phyloP scores from a whole-genome alignment of 176 grass and related monocot genomes.

The Rhipidocladum racemiflorum region DNA sequence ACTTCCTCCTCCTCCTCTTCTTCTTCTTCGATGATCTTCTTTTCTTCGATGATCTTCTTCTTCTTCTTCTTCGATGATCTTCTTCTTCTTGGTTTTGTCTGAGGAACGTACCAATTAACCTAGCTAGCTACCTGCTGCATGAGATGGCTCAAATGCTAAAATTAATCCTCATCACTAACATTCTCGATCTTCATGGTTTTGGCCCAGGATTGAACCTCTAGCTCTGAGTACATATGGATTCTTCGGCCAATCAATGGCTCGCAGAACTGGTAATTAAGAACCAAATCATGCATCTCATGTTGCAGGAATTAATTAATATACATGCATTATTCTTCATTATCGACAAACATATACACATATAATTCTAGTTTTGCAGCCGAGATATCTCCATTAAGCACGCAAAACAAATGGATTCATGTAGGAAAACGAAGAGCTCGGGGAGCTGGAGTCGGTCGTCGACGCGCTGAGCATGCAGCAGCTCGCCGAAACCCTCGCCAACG shows the following conservation, averaged over 20 bases:
- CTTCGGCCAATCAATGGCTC: constrained; percentile 10
- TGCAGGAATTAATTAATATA: no score
- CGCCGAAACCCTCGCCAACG: constrained; percentile 14
- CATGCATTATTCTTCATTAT: no score
- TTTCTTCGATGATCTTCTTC: no score
- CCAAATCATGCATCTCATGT: background rate
- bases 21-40: no score
- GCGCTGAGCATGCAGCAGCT: constrained; percentile 29
- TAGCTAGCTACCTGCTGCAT: no score
- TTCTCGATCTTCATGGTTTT: background rate
- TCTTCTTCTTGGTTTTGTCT: no score
- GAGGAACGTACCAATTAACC: no score
- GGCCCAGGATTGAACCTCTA: background rate
- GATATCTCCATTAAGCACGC: background rate
- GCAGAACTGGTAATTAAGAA: constrained; percentile 24
- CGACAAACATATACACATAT: background rate
- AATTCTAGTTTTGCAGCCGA: background rate
- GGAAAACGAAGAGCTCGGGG: background rate
- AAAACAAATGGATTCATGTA: background rate
- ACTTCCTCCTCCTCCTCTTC: background rate
- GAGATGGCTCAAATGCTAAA: background rate
- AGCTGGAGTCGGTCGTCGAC: constrained; percentile 17
- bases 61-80: no score
- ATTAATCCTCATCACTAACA: no score
- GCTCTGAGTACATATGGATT: constrained; percentile 5